A percentile compares a stretch with the other conserved stretches of the same genome.
Evolutionary conservation across 148 eudicot genomes (phyloP).

Genomic region (Pharnaceum exiguum): DNA sequence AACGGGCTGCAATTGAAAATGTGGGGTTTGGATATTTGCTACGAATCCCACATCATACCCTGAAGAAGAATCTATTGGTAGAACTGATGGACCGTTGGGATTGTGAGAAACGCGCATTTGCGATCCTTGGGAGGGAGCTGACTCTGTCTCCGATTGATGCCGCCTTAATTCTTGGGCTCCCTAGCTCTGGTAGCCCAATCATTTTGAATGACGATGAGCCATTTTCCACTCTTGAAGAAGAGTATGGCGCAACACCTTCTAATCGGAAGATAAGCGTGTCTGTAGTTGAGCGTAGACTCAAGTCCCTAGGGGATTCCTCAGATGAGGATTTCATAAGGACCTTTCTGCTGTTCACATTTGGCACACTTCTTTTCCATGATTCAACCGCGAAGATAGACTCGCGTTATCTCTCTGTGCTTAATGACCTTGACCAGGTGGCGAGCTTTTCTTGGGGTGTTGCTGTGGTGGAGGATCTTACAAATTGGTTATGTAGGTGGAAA

Average conservation of each 20-base stretch:
- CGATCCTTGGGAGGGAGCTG: conserved; percentile 39
- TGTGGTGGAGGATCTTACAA: conserved; percentile 40
- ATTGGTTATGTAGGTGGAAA: conserved; percentile 40
- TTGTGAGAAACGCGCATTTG: conserved; percentile 37
- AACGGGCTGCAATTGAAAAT: conserved; percentile 36
- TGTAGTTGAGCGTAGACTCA: conserved; percentile 40
- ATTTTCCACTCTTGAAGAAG: conserved; percentile 36
- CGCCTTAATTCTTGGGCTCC: conserved; percentile 54
- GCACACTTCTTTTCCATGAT: conserved; percentile 48
- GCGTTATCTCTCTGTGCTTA: conserved; percentile 43
- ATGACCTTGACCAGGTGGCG: conserved; percentile 33
- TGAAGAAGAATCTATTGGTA: conserved; percentile 41
- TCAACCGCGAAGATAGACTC: conserved; percentile 58
- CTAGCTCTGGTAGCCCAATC: conserved; percentile 40
- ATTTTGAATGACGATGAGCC: conserved; percentile 26
- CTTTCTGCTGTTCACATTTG: conserved; percentile 48
- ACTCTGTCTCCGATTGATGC: conserved; percentile 48
- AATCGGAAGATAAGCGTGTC: conserved; percentile 36
- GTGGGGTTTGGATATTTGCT: conserved; percentile 60
- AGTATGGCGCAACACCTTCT: conserved; percentile 44
- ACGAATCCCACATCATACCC: conserved; percentile 32
- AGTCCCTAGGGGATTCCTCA: conserved; percentile 34
- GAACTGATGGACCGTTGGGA: conserved; percentile 68
- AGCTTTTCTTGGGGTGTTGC: conserved; percentile 64
- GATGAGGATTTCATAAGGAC: conserved; percentile 48